phyloP scores from a whole-genome alignment of 2,329 filamentous ascomycete species.

The Colletotrichum gloeosporioides region DNA sequence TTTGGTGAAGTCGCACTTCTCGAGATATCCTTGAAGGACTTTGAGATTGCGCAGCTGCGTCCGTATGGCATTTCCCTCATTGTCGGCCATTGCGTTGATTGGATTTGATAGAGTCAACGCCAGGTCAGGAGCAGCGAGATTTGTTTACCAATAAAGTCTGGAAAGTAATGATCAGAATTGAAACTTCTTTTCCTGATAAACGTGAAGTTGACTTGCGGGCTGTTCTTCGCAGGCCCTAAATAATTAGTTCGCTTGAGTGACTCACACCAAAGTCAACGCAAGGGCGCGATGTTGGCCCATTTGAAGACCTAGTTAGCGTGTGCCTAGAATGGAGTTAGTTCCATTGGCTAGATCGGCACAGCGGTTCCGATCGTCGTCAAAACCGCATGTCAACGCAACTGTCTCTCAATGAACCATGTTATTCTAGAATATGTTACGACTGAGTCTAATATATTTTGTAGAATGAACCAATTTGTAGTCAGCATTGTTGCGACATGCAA shows the following conservation, averaged over 20 bases:
- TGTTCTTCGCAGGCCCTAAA: no score
- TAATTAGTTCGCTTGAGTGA: not conserved
- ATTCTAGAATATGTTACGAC: not conserved
- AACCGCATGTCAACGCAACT: not conserved
- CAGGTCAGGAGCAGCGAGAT: no score
- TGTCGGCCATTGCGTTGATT: not conserved
- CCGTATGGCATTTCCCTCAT: not conserved
- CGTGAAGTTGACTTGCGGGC: no score
- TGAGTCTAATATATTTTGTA: not conserved
- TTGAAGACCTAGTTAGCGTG: not conserved
- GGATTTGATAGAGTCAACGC: not conserved
- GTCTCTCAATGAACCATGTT: not conserved
- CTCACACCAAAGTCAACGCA: not conserved
- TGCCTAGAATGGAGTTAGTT: not conserved
- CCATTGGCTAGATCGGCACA: not conserved
- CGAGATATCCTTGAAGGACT: not conserved
- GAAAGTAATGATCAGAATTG: no score
- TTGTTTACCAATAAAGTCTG: no score
- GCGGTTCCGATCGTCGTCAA: not conserved
- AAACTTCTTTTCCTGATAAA: no score
- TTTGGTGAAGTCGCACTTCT: not conserved
- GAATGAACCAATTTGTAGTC: not conserved
- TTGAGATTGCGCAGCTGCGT: not conserved
- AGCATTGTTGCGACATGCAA: not conserved
- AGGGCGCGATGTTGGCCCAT: not conserved